Base-by-base conservation (phyloP, 257 asterid genomes). In the Plectranthus barbatus region DNA sequence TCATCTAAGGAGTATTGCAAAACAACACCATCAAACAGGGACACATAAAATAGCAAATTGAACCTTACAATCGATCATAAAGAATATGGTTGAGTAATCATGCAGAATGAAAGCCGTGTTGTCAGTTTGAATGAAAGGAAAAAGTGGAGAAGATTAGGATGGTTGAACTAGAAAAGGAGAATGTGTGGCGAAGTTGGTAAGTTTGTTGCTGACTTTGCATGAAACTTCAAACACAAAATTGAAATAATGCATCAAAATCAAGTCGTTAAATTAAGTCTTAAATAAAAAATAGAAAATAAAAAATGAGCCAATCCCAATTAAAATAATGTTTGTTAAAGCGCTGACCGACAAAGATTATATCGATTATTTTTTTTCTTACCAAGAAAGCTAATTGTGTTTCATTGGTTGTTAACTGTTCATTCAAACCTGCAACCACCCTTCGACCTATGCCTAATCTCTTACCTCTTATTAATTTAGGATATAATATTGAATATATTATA, bases 201-300 rank as follows among this genome's bases (percentile, higher is more conserved):
- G 71, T 73, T 62, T 62, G 71, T 73, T 67, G 70, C 36, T 68
- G 78, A 73, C 78, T 68, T 67, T 67, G 70, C 49, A 60, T 66
- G 73, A 64, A 64, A 19, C 37, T 55, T 48, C 36, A 58, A 36
- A 63, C 17, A 9, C 23, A 54, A n/a, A 24, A 51, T 4, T 57
- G 9, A 49, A 37, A 7, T 4, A 71, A 41, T 64, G 44, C 46
- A 33, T 51, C 67, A 21, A 61, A 57, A 6, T 60, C 59, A 45
- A 34, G 54, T 52, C 69, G 69, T 66, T 72, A 66, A 29, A 9
- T 0, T 23, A 13, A 49, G 40, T 39, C n/a, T 45, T 60, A 37
- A 48, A 56, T 39, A 1, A 13, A 24, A 44, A 55, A 15, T 31
- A 23, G 4, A 0, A 46, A 19, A n/a, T n/a, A n/a, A n/a, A n/a